Base-by-base conservation (phyloP, 371 early-diverging fungal genomes). In the Mucor circinelloides region DNA sequence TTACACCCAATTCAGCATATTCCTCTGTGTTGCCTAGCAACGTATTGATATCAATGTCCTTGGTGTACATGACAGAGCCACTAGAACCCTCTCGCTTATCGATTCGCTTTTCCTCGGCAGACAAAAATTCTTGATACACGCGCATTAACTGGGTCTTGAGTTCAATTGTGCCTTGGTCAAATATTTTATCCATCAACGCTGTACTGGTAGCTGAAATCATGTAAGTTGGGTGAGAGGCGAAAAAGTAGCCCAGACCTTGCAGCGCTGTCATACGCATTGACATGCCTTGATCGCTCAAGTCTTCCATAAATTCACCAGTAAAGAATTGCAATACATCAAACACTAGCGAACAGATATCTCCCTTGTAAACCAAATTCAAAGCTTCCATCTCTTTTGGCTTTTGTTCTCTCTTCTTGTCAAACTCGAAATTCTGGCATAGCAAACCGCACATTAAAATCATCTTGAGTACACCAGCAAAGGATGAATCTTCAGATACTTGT, bases 1-100 rank as follows among this genome's bases (percentile, higher is more conserved):
- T 91, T 3, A 94, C 93, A 21, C 89, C 94, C 6, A 90, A 84
- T 63, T 93, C 94, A n/a, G 90, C 89, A 84, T 93, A 86, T 59
- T 90, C 91, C 34, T 87, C 89, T 0, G 91, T 89, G 66, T 90
- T 90, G 10, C 95, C 96, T 9, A 94, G 82, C 30, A 95, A 69
- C 6, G 89, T 87, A 28, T 86, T 83, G 3, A 92, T 77, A 70
- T 94, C 91, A 28, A 93, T 81, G n/a, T 78, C 58, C 42, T 80
- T 83, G 40, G 64, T 66, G 32, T 70, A 64, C 15, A 75, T 52
- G 1, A 56, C 40, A 6, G 23, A 19, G 8, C 64, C 70, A 34
- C 31, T 60, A 7, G 28, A 28, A 48, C 72, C 63, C 56, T 82
- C 77, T 42, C 78, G 76, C 30, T 83, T 80, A 10, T 73, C 75